A percentile compares a stretch with the other conserved stretches of the same genome.
These are phyloP conservation scores for Peribolospora baueri DNA, from an alignment of 768 basidiomycete species.

Conservation along the genomic window DNA sequence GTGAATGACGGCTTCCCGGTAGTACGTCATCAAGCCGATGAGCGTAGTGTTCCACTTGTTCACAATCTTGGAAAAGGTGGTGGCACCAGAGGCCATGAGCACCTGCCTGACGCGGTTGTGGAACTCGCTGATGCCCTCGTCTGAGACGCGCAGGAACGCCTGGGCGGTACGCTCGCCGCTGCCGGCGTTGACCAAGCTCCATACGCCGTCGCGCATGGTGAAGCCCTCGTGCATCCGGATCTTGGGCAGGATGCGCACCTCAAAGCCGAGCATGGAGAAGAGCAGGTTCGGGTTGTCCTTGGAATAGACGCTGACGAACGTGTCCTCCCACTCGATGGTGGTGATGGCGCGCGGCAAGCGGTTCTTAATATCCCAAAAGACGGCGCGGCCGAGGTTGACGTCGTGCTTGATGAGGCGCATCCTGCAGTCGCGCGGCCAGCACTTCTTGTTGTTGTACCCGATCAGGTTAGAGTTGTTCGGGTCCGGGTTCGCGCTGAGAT, in stretches of 20 bases:
- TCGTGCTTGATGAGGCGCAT: conserved; percentile 99
- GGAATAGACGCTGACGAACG: conserved; percentile 48
- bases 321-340: conserved; percentile 98
- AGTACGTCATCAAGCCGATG: conserved; percentile 42
- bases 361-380: conserved; percentile 99
- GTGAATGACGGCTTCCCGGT: conserved; percentile 42
- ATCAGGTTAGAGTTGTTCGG: conserved; percentile 67
- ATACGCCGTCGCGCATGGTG: conserved; percentile 50
- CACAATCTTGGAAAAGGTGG: conserved; percentile 96
- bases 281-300: conserved; percentile 91
- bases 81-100: conserved; percentile 93
- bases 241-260: conserved; percentile 90
- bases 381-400: conserved; percentile 90
- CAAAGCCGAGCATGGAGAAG: conserved; percentile 98
- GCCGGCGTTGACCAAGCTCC: conserved; percentile 78
- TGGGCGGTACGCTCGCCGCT: conserved; percentile 95
- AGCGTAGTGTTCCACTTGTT: conserved; percentile 86
- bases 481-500: conserved; percentile 89
- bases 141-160: conserved; percentile 90
- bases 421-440: conserved; percentile 97
- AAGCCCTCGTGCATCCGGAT: conserved; percentile 88
- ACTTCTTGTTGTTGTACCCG: conserved; percentile 96
- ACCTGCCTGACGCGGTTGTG: conserved; percentile 86
- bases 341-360: conserved; percentile 82
- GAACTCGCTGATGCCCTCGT: conserved; percentile 78